phyloP scores from a whole-genome alignment of 1,139 yeast species.

The Taphrina deformans region DNA sequence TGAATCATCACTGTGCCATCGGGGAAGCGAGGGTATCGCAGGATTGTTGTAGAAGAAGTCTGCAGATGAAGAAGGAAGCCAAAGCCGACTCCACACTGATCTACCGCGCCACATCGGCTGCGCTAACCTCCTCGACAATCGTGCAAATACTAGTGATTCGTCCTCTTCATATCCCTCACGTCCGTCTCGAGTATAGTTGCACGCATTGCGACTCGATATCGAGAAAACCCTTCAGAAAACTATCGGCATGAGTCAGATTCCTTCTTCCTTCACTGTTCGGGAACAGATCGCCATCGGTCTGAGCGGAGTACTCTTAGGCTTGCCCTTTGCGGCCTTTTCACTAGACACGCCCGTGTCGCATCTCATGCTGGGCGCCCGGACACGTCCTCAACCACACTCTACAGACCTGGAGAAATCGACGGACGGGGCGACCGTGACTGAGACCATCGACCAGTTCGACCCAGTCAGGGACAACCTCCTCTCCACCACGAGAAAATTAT shows the following conservation, averaged over 20 bases:
- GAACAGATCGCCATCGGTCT: not conserved
- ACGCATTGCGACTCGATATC: too few species aligned
- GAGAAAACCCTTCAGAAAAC: not conserved
- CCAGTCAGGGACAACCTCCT: not conserved
- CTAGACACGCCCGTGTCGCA: slow-evolving; percentile 17
- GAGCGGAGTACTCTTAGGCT: not conserved
- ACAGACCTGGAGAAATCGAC: not conserved
- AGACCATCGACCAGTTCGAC: not conserved
- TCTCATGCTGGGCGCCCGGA: not conserved
- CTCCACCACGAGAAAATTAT: not conserved
- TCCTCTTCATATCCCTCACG: too few species aligned
- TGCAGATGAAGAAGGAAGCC: not conserved
- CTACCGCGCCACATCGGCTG: not conserved
- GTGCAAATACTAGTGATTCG: not conserved
- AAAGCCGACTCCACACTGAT: not conserved
- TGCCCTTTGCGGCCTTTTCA: not conserved
- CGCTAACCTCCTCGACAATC: too few species aligned
- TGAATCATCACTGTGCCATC: too few species aligned
- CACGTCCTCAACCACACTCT: not conserved
- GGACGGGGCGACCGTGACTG: not conserved
- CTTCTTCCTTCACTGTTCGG: not conserved
- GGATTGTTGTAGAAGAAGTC: not conserved
- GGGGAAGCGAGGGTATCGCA: too few species aligned
- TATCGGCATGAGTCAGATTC: not conserved
- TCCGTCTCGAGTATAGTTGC: too few species aligned